Evolutionary conservation across 345 rosid genomes (phyloP), one percentile per base, ranked within the genome.

Genomic region (Gossypium bickii): DNA sequence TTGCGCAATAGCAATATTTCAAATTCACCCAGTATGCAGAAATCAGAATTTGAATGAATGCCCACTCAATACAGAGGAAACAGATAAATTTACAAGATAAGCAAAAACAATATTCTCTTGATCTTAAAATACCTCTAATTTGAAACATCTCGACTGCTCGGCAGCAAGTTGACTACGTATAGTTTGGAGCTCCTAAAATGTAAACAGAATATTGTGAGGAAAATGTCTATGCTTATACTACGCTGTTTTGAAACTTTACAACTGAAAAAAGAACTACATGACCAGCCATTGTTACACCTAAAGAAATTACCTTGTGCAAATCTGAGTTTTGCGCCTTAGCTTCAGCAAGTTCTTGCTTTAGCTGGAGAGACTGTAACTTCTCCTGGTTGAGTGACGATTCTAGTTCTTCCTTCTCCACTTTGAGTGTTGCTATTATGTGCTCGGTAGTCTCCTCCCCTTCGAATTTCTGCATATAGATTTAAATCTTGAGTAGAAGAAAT

Each of bases 141-240:
- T 93, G 85, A 96, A 96, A 82, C 98, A 92, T 76, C 99, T 86
- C 12, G 98, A 93, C 82, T 93, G 99, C 82, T 93, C 99, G 9
- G 95, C 85, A 52, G 95, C 98, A 81, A 93, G 97, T 81, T 93
- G 99, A 77, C 97, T 84, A 29, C 99, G 98, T 57, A 92, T 88
- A 61, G 98, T 89, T 78, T 93, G 99, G 80, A 93, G 98, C 81
- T 93, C 99, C 99, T 96, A 60, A 53, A 73, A 72, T 60, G 61
- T 47, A 27, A 63, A 71, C 7, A 12, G 47, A 12, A 69, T 69
- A 16, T 51, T 5, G 59, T 51, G 73, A 51, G 72, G 29, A 69
- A 49, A 27, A 15, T 47, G 41, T 15, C 2, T 3, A 58, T 57
- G 20, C 52, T 45, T 45, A 9, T 27, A 43, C 12, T 22, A 52